These are phyloP conservation scores for Styphnolobium japonicum DNA, from an alignment of 306 rosid genomes.

Conservation along the genomic window DNA sequence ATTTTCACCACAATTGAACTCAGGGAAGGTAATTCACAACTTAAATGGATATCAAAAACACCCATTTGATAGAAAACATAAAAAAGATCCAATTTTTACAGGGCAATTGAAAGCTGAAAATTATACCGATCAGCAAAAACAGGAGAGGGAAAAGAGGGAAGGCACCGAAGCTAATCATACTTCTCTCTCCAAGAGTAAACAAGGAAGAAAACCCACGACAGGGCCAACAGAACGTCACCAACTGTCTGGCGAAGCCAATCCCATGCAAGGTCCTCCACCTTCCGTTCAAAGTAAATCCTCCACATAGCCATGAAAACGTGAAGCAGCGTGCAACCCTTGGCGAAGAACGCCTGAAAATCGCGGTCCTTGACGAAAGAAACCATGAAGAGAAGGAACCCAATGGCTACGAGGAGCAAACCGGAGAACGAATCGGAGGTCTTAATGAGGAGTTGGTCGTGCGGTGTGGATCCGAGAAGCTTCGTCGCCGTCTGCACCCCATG, in stretches of 20 bases:
- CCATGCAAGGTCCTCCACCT: constrained; percentile 90
- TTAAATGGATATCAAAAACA: constrained; percentile 21
- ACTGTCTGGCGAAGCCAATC: constrained; percentile 91
- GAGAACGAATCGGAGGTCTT: constrained; percentile 95
- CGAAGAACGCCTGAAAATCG: constrained; percentile 81
- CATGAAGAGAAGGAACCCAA: constrained; percentile 85
- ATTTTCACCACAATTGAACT: neutral
- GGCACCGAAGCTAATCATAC: constrained; percentile 52
- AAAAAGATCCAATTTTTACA: constrained; percentile 36
- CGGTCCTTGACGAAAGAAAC: constrained; percentile 78
- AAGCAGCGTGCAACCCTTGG: constrained; percentile 72
- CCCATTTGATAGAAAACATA: neutral
- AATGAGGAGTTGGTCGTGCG: constrained; percentile 90
- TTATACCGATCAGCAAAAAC: neutral
- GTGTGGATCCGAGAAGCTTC: constrained; percentile 82
- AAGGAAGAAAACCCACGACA: constrained; percentile 86
- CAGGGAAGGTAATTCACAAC: constrained; percentile 11
- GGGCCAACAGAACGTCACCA: constrained; percentile 73
- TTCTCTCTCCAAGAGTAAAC: constrained; percentile 92
- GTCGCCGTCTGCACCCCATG: constrained; percentile 67
- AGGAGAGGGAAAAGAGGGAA: neutral
- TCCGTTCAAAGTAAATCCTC: constrained; percentile 78
- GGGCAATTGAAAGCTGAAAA: constrained; percentile 17
- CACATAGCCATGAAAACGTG: constrained; percentile 81
- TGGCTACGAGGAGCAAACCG: constrained; percentile 73